Conservation (phyloP, 192 early-diverging fungal species). For the Coemansia biformis region DNA sequence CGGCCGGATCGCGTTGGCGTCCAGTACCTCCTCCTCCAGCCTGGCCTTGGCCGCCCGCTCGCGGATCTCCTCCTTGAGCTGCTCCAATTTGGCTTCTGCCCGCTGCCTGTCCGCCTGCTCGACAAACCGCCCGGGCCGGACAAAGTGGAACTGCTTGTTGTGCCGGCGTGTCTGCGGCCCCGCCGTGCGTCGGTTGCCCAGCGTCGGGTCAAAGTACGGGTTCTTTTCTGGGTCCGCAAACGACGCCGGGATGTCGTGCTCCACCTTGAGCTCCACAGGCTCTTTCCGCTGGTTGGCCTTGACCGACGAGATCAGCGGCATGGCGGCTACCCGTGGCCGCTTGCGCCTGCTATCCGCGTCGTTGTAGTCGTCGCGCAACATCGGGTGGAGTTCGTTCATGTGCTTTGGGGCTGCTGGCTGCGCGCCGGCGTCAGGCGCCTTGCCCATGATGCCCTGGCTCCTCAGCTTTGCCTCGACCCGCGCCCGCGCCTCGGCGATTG, state of each 20-base stretch:
- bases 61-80: constrained; percentile 41
- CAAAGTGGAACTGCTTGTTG: constrained; percentile 65
- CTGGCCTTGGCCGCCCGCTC: constrained; percentile 23
- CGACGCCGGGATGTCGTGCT: constrained; percentile 47
- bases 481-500: constrained; percentile 34
- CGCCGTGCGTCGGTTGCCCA: constrained; percentile 37
- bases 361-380: constrained; percentile 45
- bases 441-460: constrained; percentile 9
- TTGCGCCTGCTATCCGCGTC: constrained; percentile 27
- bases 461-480: constrained; percentile 27
- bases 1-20: constrained; percentile 49
- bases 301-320: constrained; percentile 50
- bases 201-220: constrained; percentile 78
- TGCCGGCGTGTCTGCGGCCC: constrained; percentile 45
- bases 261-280: constrained; percentile 52
- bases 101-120: constrained; percentile 78
- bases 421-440: constrained; percentile 1
- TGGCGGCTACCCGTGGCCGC: constrained; percentile 25
- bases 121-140: constrained; percentile 74
- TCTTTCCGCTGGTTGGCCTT: constrained; percentile 68
- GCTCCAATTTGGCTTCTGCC: constrained; percentile 55
- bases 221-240: constrained; percentile 71
- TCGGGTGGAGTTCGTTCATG: constrained; percentile 26
- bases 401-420: constrained; percentile 14
- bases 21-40: constrained; percentile 31